A percentile compares a stretch with the other conserved stretches of the same genome.
Evolutionary conservation across 2,329 filamentous ascomycete species (phyloP).

Genomic region (Trichoderma aggressivum): DNA sequence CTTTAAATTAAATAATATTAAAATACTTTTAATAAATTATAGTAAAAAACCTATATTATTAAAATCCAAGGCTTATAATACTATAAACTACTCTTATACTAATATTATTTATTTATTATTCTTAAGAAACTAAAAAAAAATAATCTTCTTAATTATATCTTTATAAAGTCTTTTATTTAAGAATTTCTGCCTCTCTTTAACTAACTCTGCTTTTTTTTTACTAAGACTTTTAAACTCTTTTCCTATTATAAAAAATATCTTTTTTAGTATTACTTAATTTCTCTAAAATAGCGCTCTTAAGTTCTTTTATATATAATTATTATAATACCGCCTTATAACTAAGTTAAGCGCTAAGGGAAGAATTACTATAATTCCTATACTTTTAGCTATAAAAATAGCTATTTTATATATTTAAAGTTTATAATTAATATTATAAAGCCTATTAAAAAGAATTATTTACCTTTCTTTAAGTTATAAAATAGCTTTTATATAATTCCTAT

Average conservation of each 20-base stretch:
- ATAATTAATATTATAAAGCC: conserved; percentile 8
- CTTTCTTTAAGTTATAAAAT: conserved; percentile 6
- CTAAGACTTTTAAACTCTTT: neutral
- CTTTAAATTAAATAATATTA: neutral
- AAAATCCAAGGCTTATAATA: conserved; percentile 2
- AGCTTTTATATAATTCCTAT: neutral
- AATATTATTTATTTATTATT: conserved; percentile 8
- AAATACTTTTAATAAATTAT: neutral
- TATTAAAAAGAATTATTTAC: conserved; percentile 12
- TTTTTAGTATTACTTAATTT: neutral
- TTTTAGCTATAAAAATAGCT: conserved; percentile 15
- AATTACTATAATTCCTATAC: conserved; percentile 8
- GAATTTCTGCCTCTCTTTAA: neutral
- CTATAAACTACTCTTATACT: neutral
- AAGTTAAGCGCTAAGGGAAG: conserved; percentile 5
- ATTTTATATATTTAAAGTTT: neutral
- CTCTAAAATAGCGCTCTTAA: neutral
- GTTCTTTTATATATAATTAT: neutral
- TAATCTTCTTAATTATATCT: conserved; percentile 12
- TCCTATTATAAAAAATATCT: neutral
- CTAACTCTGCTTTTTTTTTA: neutral
- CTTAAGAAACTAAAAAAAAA: conserved; percentile 16
- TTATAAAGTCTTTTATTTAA: neutral
- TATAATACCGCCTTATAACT: neutral
- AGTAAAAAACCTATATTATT: neutral